Percentiles rank a stretch among this genome's conserved stretches.
Conservation (phyloP, 1,284 basidiomycete species). For the Phaffia rhodozyma region DNA sequence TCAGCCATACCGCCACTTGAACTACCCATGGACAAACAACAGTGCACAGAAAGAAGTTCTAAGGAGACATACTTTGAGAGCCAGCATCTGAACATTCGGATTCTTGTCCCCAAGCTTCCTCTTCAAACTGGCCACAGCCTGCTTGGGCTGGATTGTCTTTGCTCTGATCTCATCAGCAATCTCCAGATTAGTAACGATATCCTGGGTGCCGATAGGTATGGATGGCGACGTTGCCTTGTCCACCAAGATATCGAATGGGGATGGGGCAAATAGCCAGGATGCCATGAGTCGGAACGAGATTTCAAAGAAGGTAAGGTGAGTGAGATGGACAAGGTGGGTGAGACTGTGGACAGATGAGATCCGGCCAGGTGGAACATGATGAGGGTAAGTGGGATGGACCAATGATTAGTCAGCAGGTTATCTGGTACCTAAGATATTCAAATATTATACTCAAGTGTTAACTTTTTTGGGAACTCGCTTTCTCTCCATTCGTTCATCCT, state of each 20-base stretch:
- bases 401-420: no score
- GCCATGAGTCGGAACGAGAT: neutral
- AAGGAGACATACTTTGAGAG: conserved; percentile 54
- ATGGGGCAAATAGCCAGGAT: neutral
- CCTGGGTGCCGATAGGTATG: conserved; percentile 42
- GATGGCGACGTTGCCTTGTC: conserved; percentile 17
- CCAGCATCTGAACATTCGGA: conserved; percentile 84
- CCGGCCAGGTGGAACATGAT: no score
- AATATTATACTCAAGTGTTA: no score
- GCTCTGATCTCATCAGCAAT: conserved; percentile 94
- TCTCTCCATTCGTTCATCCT: no score
- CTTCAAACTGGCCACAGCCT: conserved; percentile 81
- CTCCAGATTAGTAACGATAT: conserved; percentile 87
- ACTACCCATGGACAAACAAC: neutral
- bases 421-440: no score
- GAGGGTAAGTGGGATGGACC: no score
- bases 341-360: no score
- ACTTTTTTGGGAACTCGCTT: no score
- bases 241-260: neutral
- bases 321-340: no score
- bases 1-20: conserved; percentile 18
- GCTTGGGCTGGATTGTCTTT: conserved; percentile 71
- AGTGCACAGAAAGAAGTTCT: conserved; percentile 3
- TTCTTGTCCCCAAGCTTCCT: conserved; percentile 84
- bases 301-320: no score